These are phyloP conservation scores for Suillus brevipes DNA, from an alignment of 768 basidiomycete species.

Conservation along the genomic window DNA sequence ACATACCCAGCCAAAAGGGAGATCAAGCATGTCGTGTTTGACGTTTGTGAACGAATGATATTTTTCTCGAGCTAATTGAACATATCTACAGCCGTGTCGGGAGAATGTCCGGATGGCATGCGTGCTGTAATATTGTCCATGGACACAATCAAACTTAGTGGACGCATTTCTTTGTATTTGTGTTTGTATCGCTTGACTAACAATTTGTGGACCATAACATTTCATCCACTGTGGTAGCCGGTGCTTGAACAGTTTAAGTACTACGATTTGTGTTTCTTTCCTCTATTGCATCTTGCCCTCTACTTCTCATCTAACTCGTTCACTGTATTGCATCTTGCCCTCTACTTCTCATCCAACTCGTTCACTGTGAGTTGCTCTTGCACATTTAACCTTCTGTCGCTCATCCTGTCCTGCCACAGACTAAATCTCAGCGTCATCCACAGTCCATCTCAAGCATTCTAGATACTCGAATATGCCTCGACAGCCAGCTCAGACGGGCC, in stretches of 20 bases:
- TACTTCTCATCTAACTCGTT: background rate
- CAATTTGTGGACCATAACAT: background rate
- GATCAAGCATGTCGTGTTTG: background rate
- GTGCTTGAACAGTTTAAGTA: background rate
- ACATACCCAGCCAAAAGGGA: background rate
- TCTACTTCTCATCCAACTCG: background rate
- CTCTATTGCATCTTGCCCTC: background rate
- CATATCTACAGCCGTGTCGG: background rate
- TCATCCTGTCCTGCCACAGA: background rate
- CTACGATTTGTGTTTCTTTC: no score
- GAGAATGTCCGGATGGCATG: background rate
- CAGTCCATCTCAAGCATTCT: background rate
- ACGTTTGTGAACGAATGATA: background rate
- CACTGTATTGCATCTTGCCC: background rate
- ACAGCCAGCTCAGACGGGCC: background rate
- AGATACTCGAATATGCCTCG: background rate
- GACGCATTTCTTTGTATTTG: background rate
- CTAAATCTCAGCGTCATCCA: background rate
- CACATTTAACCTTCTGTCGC: background rate
- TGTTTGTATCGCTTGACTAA: background rate
- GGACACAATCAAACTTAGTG: background rate
- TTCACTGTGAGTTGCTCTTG: background rate
- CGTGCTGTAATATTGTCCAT: background rate
- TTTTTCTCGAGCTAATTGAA: background rate
- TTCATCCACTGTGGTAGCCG: background rate